Conservation (phyloP, 208 protist species). For the Histomonas meleagridis region DNA sequence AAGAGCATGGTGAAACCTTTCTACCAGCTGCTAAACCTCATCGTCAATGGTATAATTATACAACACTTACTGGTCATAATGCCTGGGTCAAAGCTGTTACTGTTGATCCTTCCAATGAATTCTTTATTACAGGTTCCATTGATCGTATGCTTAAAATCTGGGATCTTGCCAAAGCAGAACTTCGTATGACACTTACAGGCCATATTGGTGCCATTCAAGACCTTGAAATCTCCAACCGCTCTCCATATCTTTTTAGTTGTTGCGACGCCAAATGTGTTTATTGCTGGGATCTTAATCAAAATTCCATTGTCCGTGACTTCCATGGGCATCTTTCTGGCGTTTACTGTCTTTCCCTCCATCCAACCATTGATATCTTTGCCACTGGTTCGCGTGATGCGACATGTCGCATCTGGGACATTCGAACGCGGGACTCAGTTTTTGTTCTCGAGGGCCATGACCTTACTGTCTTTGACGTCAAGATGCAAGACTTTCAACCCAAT, state of each 20-base stretch:
- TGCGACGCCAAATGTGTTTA: constrained; percentile 92
- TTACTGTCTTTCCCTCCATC: constrained; percentile 71
- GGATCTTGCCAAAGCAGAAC: constrained; percentile 77
- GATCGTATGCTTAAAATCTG: constrained; percentile 77
- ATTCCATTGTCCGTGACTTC: constrained; percentile 70
- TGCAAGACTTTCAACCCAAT: constrained; percentile 58
- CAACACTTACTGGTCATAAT: background rate
- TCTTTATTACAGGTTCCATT: constrained; percentile 89
- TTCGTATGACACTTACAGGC: constrained; percentile 94
- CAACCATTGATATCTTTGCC: constrained; percentile 85
- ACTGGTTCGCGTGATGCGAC: constrained; percentile 83
- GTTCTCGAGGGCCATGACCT: constrained; percentile 74
- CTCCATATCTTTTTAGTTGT: constrained; percentile 92
- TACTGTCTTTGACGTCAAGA: constrained; percentile 69
- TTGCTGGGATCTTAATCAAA: constrained; percentile 95
- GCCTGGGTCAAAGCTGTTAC: constrained; percentile 78
- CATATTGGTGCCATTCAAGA: constrained; percentile 70
- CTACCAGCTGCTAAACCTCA: background rate
- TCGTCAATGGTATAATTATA: constrained; percentile 28
- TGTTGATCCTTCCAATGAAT: constrained; percentile 92
- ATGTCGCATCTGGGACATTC: constrained; percentile 72
- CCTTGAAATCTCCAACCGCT: constrained; percentile 63
- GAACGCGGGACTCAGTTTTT: constrained; percentile 49
- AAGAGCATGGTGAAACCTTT: background rate
- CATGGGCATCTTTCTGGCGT: constrained; percentile 78